Evolutionary conservation across 768 basidiomycete genomes (phyloP), one percentile per base, ranked within the genome.

Genomic region (Rhodosporidiobolus odoratus): DNA sequence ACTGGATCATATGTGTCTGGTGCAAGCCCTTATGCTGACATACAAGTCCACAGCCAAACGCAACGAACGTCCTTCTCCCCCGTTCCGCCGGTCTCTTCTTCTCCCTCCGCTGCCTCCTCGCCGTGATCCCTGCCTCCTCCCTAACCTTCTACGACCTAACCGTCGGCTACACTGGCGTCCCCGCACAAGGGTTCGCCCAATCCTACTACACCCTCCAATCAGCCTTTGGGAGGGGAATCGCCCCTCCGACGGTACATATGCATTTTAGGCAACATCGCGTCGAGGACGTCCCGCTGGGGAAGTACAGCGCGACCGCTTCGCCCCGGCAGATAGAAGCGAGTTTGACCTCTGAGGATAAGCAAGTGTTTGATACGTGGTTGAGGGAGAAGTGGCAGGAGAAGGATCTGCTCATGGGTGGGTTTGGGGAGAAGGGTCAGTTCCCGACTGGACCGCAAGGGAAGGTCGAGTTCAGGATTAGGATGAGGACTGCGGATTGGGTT

Each of bases 61-160:
- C 92, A 81, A 81, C 79, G 59, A 86, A 97, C 78, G 79, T 85
- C n/a, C 84, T 99, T 17, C 85, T 97, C 57, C 96, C 96, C 9
- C 87, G 94, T 64, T 92, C 96, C 52, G 94, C 91, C 2, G 96
- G 96, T 3, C 82, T 97, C 67, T 87, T 89, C 68, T 90, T 90
- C 78, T 89, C 87, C 74, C 82, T 98, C 56, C 86, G 90, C 37
- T 87, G 91, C 0, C 84, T 97, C 17, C 83, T 86, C 23, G 87
- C 92, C 30, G 85, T 88, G 67, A 84, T 94, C 32, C 88, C 88
- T 35, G 84, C 84, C 63, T 7, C 41, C n/a, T 25, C 45, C 17
- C 82, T 99, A 67, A 85, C 87, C 74, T 79, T 99, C 19, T 82
- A 98, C n/a, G 96, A 98, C 78, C 82, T 96, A 54, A 98, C 96